Percentiles rank a stretch among this genome's conserved stretches.
Conservation (phyloP, 1,284 basidiomycete species). For the Microbotryum scabiosae region DNA sequence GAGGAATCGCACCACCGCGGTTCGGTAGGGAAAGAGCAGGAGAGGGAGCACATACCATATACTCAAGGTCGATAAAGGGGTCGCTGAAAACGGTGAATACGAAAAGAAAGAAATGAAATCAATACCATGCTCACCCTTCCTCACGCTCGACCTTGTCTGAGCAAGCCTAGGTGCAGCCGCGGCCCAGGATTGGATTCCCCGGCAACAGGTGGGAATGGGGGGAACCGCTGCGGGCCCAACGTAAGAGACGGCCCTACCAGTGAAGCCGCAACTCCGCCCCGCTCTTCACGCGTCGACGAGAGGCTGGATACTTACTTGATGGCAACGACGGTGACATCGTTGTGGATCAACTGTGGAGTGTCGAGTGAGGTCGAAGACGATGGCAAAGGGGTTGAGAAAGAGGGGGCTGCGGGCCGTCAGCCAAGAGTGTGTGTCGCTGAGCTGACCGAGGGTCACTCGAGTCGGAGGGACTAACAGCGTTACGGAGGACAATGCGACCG, state of each 20-base stretch:
- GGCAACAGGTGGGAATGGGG: slow-evolving; percentile 3
- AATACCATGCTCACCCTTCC: slow-evolving; percentile 40
- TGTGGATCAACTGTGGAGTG: slow-evolving; percentile 48
- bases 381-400: background rate
- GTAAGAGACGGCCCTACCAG: background rate
- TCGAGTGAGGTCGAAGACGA: background rate
- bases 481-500: slow-evolving; percentile 94
- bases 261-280: background rate
- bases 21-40: slow-evolving; percentile 14
- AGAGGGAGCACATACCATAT: slow-evolving; percentile 60
- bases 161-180: too few species aligned
- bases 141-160: too few species aligned
- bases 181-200: too few species aligned
- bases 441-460: background rate
- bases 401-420: background rate
- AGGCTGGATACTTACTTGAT: slow-evolving; percentile 22
- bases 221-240: slow-evolving; percentile 17
- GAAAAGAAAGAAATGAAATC: background rate
- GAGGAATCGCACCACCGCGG: background rate
- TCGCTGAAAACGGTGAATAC: slow-evolving; percentile 37
- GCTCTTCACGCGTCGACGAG: background rate
- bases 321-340: slow-evolving; percentile 54
- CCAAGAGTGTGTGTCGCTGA: background rate
- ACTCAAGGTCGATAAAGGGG: slow-evolving; percentile 91
- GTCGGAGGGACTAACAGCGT: slow-evolving; percentile 49